Percentiles rank a stretch among this genome's conserved stretches.
Conservation (phyloP, 768 basidiomycete genomes). For the Phanerochaete carnosa region DNA sequence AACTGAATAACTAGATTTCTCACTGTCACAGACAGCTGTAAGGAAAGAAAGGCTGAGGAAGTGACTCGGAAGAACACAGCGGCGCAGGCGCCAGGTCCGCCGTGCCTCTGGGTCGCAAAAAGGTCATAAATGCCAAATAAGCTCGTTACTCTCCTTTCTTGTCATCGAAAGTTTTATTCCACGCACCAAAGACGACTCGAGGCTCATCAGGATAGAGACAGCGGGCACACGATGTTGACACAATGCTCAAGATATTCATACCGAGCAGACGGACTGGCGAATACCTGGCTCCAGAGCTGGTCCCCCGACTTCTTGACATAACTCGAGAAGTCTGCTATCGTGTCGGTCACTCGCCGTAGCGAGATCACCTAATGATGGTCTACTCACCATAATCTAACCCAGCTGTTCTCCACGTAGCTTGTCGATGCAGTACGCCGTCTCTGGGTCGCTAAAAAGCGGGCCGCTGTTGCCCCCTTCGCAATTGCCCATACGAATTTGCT, state of each 20-base stretch:
- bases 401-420: constrained; percentile 21
- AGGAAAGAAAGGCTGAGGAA: constrained; percentile 29
- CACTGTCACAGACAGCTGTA: constrained; percentile 29
- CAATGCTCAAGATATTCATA: constrained; percentile 30
- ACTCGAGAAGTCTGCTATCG: constrained; percentile 28
- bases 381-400: constrained; percentile 31
- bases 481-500: constrained; percentile 16
- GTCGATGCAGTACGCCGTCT: constrained; percentile 23
- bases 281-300: constrained; percentile 30
- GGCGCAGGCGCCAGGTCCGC: constrained; percentile 26
- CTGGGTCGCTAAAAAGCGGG: constrained; percentile 27
- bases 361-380: too few relatives aligned
- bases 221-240: constrained; percentile 27
- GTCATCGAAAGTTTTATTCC: neutral
- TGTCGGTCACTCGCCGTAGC: neutral
- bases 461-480: constrained; percentile 27
- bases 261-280: constrained; percentile 28
- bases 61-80: constrained; percentile 34
- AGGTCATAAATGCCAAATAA: constrained; percentile 23
- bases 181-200: constrained; percentile 26
- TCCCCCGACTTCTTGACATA: constrained; percentile 29
- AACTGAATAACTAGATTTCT: neutral
- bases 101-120: constrained; percentile 28
- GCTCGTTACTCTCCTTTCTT: too few relatives aligned
- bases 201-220: constrained; percentile 31